Evolutionary conservation across 371 early-diverging fungal genomes (phyloP).

Genomic region (Phascolomyces articulosus): DNA sequence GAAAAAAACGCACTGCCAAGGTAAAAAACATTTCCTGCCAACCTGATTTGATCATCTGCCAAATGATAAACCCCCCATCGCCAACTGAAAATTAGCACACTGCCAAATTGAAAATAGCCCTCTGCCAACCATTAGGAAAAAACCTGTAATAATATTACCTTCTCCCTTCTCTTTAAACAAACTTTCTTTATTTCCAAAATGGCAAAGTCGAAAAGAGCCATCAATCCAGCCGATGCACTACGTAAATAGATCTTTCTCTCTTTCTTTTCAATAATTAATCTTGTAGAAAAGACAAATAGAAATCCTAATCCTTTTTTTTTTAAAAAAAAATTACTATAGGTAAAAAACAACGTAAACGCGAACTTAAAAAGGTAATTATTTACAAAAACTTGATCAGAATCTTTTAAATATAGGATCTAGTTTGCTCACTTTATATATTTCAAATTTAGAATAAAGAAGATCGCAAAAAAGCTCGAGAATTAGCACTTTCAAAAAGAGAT

Average conservation of each 20-base stretch:
- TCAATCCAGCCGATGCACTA: conserved; percentile 55
- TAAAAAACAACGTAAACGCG: conserved; percentile 66
- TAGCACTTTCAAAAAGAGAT: conserved; percentile 55
- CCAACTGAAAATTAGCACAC: no score
- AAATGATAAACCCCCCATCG: no score
- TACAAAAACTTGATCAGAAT: background rate
- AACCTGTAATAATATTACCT: no score
- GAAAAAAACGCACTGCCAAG: no score
- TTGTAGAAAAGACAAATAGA: no score
- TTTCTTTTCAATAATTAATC: no score
- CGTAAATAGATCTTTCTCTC: conserved; percentile 25
- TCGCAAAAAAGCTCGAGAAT: conserved; percentile 54
- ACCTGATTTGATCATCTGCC: no score
- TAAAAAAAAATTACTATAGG: no score
- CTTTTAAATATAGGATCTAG: no score
- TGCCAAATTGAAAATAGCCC: no score
- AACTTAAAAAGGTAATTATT: conserved; percentile 60
- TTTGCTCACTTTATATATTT: background rate
- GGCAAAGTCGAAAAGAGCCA: conserved; percentile 49
- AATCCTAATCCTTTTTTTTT: background rate
- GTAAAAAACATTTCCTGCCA: no score
- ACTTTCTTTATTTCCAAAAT: conserved; percentile 18
- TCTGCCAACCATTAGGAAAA: no score
- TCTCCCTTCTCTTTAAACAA: background rate
- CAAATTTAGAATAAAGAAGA: conserved; percentile 63